Percentiles rank a stretch among this genome's conserved stretches.
Evolutionary conservation across 2,329 filamentous ascomycete species (phyloP).

Genomic region (Sclerotinia spermophila): DNA sequence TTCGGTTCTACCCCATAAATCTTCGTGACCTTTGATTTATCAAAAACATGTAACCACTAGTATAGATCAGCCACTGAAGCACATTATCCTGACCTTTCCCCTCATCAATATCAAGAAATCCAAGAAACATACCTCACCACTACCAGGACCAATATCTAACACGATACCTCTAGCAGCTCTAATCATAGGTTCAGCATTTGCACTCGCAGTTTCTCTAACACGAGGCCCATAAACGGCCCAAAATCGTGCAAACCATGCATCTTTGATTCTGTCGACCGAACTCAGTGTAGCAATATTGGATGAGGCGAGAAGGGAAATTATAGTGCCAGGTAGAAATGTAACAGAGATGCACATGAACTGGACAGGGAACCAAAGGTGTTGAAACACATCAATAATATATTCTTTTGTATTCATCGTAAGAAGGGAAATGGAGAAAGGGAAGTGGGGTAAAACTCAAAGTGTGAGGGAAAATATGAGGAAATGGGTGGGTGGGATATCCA

Average conservation of each 20-base stretch:
- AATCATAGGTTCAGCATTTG: constrained; percentile 45
- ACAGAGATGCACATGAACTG: constrained; percentile 49
- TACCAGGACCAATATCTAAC: constrained; percentile 58
- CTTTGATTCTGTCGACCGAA: constrained; percentile 39
- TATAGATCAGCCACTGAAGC: constrained; percentile 51
- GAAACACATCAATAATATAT: constrained; percentile 22
- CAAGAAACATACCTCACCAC: constrained; percentile 54
- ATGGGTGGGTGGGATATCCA: neutral
- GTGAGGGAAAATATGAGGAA: neutral
- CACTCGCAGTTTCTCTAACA: constrained; percentile 43
- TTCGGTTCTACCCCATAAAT: constrained; percentile 67
- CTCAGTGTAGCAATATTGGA: constrained; percentile 41
- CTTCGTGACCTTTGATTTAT: constrained; percentile 33
- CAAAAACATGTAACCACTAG: constrained; percentile 17
- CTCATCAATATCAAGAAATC: constrained; percentile 41
- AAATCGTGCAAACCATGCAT: constrained; percentile 58
- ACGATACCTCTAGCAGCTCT: constrained; percentile 29
- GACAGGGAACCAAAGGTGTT: constrained; percentile 44
- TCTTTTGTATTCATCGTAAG: constrained; percentile 11
- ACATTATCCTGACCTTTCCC: constrained; percentile 22
- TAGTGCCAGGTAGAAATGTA: constrained; percentile 50
- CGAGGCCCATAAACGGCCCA: constrained; percentile 54
- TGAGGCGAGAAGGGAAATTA: constrained; percentile 42
- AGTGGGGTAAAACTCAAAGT: neutral
- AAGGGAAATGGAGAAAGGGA: neutral